Evolutionary conservation across 129 eudicot species (phyloP).

Genomic region (Chrysanthemum lavandulifolium): DNA sequence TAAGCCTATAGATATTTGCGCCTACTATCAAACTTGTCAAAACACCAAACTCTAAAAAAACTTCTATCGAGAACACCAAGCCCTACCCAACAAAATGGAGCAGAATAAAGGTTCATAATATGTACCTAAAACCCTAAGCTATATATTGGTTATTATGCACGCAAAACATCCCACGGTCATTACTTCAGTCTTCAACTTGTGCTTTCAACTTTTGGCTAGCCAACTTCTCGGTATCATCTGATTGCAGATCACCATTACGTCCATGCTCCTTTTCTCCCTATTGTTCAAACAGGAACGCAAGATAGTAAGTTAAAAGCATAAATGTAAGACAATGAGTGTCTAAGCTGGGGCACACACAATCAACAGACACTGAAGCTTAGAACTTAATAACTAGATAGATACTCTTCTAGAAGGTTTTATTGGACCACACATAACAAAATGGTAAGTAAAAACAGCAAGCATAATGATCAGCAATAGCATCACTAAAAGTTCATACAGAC

Average conservation of each 20-base stretch:
- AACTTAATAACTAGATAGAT: too few species aligned
- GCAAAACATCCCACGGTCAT: constrained; percentile 7
- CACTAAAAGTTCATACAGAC: background rate
- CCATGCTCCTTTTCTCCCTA: constrained; percentile 34
- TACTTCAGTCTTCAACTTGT: constrained; percentile 30
- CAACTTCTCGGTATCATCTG: constrained; percentile 31
- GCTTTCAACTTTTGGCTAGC: constrained; percentile 34
- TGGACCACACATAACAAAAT: too few species aligned
- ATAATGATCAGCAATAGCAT: too few species aligned
- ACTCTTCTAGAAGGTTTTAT: too few species aligned
- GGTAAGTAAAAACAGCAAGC: too few species aligned
- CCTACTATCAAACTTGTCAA: constrained; percentile 23
- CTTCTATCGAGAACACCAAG: constrained; percentile 5
- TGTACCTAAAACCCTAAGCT: constrained; percentile 31
- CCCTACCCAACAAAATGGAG: constrained; percentile 15
- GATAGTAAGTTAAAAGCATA: too few species aligned
- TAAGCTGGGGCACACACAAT: too few species aligned
- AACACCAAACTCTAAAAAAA: constrained; percentile 24
- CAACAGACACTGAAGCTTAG: too few species aligned
- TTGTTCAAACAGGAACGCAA: constrained; percentile 14
- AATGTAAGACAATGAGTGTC: too few species aligned
- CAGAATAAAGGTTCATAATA: constrained; percentile 12
- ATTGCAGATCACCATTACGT: constrained; percentile 17
- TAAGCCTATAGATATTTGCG: constrained; percentile 15
- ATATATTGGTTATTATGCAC: constrained; percentile 19